Base-by-base conservation (phyloP, 345 rosid genomes). In the Acer yangbiense region DNA sequence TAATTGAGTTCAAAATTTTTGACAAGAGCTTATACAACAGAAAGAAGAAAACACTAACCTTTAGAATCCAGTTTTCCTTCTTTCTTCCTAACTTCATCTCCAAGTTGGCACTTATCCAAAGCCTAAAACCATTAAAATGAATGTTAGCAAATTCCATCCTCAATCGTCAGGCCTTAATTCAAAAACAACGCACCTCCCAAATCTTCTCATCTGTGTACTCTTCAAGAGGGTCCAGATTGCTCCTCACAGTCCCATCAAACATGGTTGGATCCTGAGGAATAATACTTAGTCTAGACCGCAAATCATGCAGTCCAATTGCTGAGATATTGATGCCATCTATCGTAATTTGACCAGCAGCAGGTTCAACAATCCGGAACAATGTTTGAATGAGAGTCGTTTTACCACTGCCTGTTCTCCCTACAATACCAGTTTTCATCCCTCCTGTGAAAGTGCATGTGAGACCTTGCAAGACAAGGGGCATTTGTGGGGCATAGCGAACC, bases 201-300 rank as follows among this genome's bases (percentile, higher is more conserved):
- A 91, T 86, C 73, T 89, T 79, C 39, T 86, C 85, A 68, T 90
- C 89, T 6, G 79, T 71, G 77, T 91, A 80, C 65, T 91, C 87
- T 78, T 87, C 88, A 25, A 88, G 88, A 55, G 93, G 93, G 64
- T 91, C 93, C 64, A 91, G 78, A 69, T 91, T 90, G 76, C 79
- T 88, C 63, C 87, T 65, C 7, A 91, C 72, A 1, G 91, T 86
- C 65, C 93, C 93, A 77, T 91, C 92, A 69, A 88, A 91, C 96
- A 90, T 90, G 69, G 90, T 88, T 62, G 94, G 94, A 70, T 89
- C 91, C 70, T 90, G 92, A 60, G 92, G 94, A 79, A 89, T 89
- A 72, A 91, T 89, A 84, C 93, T 85, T 9, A 89, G 82, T 62
- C 85, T 85, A 61, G 89, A 87, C 78, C 93, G 81, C 82, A 91